phyloP scores from a whole-genome alignment of 495 filamentous ascomycete genomes.

The Aspergillus ostianus region DNA sequence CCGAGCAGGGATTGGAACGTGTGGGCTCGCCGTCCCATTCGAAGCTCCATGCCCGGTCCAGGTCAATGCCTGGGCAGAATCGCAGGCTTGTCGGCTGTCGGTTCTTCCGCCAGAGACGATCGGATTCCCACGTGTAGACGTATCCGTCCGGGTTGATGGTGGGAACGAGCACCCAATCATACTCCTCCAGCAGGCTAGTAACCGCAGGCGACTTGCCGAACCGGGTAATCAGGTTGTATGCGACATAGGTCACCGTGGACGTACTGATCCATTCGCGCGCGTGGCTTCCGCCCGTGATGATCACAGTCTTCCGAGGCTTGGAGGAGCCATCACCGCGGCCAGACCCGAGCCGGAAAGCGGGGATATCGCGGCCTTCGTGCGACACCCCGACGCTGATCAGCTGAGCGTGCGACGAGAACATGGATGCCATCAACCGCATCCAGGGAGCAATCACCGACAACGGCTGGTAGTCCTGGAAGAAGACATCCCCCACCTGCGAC shows the following conservation, averaged over 20 bases:
- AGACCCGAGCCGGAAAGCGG: conserved; percentile 75
- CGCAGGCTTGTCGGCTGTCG: conserved; percentile 78
- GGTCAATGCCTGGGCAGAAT: conserved; percentile 83
- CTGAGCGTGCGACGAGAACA: conserved; percentile 78
- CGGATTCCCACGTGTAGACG: conserved; percentile 86
- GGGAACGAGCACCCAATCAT: conserved; percentile 87
- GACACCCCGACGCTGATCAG: conserved; percentile 75
- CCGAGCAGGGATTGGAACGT: conserved; percentile 81
- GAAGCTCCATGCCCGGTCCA: conserved; percentile 83
- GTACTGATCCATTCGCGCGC: conserved; percentile 96
- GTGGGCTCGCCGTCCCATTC: conserved; percentile 73
- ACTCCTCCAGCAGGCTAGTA: conserved; percentile 72
- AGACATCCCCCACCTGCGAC: conserved; percentile 56
- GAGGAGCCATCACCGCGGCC: conserved; percentile 42
- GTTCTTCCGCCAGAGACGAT: conserved; percentile 95
- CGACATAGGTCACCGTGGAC: conserved; percentile 85
- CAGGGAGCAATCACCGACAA: conserved; percentile 75
- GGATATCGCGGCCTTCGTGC: conserved; percentile 83
- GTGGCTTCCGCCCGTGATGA: conserved; percentile 82
- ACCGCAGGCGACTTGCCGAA: conserved; percentile 67
- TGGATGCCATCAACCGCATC: conserved; percentile 84
- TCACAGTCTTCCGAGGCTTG: conserved; percentile 66
- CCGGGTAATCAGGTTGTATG: conserved; percentile 82
- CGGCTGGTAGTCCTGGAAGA: conserved; percentile 87
- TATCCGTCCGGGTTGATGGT: conserved; percentile 94